Conservation (phyloP, 192 early-diverging fungal species). For the Coemansia sp. region DNA sequence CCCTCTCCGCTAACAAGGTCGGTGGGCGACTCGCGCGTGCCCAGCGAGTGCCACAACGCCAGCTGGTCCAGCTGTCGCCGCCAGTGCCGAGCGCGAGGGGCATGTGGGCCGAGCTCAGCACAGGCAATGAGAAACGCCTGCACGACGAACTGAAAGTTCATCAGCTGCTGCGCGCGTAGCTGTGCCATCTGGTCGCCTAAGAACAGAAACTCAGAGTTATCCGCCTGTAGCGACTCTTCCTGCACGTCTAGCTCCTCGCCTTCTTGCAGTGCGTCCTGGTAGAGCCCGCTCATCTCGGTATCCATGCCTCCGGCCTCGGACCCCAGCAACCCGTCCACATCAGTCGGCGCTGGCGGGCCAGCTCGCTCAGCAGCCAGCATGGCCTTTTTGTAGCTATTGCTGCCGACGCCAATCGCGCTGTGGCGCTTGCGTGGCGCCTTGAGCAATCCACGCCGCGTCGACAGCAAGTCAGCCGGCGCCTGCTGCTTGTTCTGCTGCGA, state of each 20-base stretch:
- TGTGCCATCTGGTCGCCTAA: conserved; percentile 47
- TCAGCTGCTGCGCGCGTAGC: conserved; percentile 51
- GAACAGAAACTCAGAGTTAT: conserved; percentile 45
- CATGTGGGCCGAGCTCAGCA: conserved; percentile 35
- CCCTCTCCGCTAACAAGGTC: conserved; percentile 38
- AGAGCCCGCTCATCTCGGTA: conserved; percentile 47
- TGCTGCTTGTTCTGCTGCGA: not conserved
- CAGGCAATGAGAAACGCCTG: conserved; percentile 50
- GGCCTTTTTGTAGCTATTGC: conserved; percentile 7
- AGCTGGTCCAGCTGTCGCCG: conserved; percentile 51
- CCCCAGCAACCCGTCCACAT: conserved; percentile 10
- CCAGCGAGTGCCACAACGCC: conserved; percentile 44
- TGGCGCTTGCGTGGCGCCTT: conserved; percentile 36
- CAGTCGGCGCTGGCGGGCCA: conserved; percentile 6
- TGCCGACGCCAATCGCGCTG: conserved; percentile 1
- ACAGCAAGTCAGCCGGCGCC: conserved; percentile 11
- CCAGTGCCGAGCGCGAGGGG: conserved; percentile 43
- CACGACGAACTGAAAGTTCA: conserved; percentile 56
- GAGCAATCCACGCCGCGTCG: conserved; percentile 11
- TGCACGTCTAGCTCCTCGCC: conserved; percentile 50
- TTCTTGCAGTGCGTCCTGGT: conserved; percentile 53
- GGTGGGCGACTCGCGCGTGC: conserved; percentile 36
- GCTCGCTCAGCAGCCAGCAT: conserved; percentile 1
- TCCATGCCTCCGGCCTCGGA: conserved; percentile 29
- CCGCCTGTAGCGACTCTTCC: conserved; percentile 35